Conservation (phyloP, 257 asterid genomes). For the Verbena officinalis region DNA sequence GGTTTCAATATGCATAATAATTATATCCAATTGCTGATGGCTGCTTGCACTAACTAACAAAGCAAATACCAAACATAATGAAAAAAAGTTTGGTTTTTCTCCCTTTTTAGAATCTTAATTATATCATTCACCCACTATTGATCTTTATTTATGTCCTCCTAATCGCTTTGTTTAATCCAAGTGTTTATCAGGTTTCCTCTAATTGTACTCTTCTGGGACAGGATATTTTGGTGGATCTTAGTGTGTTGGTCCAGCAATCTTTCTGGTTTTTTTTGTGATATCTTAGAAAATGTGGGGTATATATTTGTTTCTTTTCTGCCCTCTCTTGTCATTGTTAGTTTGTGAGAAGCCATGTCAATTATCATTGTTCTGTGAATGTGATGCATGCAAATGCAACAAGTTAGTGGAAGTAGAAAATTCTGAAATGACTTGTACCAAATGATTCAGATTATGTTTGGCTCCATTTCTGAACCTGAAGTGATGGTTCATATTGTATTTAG, state of each 20-base stretch:
- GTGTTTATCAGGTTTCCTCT: not conserved
- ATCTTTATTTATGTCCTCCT: not conserved
- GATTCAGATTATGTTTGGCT: too few relatives aligned
- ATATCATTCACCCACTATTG: too few relatives aligned
- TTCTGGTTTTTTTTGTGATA: constrained; percentile 8
- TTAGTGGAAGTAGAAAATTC: too few relatives aligned
- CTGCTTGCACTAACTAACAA: not conserved
- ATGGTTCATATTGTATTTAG: too few relatives aligned
- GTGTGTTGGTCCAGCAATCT: constrained; percentile 11
- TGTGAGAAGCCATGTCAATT: not conserved
- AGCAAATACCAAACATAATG: not conserved
- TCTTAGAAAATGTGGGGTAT: constrained; percentile 12
- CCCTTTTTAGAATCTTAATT: too few relatives aligned
- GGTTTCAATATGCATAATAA: too few relatives aligned
- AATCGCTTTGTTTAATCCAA: not conserved
- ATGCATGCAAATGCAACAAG: too few relatives aligned
- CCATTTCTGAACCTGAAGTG: too few relatives aligned
- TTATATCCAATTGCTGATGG: not conserved
- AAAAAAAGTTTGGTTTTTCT: too few relatives aligned
- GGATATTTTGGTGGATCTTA: constrained; percentile 14
- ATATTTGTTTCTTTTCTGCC: not conserved
- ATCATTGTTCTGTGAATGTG: too few relatives aligned
- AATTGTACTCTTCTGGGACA: not conserved
- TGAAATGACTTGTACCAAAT: too few relatives aligned
- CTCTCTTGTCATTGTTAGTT: constrained; percentile 3